phyloP scores from a whole-genome alignment of 208 protist genomes.

The Trypanosoma avium region DNA sequence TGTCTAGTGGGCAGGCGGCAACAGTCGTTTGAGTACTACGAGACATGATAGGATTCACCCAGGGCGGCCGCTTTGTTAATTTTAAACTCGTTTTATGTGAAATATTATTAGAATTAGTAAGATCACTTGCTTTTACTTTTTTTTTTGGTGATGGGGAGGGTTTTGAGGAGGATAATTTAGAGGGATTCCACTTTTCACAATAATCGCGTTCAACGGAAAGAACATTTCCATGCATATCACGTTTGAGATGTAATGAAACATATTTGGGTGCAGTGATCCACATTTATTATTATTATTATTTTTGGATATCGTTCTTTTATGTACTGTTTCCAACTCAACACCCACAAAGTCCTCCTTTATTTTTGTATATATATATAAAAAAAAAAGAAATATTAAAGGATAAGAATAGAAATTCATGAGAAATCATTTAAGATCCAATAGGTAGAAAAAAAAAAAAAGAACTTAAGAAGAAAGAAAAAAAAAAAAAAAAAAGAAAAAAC shows the following conservation, averaged over 20 bases:
- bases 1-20: not conserved
- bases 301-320: not conserved
- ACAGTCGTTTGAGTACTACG: constrained; percentile 4
- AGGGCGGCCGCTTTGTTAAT: not conserved
- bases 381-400: too few species aligned
- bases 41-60: constrained; percentile 10
- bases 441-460: too few species aligned
- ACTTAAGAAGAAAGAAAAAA: too few species aligned
- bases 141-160: not conserved
- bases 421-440: too few species aligned
- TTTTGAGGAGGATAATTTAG: not conserved
- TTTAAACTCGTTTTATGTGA: not conserved
- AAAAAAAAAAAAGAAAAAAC: too few species aligned
- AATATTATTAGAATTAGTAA: too few species aligned
- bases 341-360: too few species aligned
- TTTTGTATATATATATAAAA: too few species aligned
- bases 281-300: not conserved
- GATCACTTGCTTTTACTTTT: not conserved
- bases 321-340: too few species aligned
- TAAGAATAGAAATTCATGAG: too few species aligned
- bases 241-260: constrained; percentile 3
- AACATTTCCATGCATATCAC: not conserved
- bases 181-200: not conserved
- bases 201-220: constrained; percentile 5
- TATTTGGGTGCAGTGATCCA: not conserved